A percentile compares a stretch with the other conserved stretches of the same genome.
Conservation (phyloP, 2,329 filamentous ascomycete species). For the Penicillium crustosum region DNA sequence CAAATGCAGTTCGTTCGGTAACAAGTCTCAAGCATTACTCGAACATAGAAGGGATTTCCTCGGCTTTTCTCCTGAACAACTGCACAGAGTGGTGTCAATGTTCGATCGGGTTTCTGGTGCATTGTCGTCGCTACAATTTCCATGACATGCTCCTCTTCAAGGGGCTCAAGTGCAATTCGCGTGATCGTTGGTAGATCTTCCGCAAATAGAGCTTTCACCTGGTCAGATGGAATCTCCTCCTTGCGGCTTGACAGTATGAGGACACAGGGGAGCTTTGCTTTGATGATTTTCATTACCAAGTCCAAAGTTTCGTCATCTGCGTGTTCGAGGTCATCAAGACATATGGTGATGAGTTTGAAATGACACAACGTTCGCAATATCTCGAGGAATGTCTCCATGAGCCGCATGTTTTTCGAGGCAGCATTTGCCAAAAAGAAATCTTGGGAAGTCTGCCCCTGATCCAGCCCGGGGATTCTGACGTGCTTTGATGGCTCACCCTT, state of each 20-base stretch:
- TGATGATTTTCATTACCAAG: conserved; percentile 76
- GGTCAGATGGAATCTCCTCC: conserved; percentile 59
- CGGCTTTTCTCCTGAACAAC: conserved; percentile 86
- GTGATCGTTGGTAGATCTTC: conserved; percentile 61
- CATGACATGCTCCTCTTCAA: conserved; percentile 76
- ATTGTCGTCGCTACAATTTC: conserved; percentile 81
- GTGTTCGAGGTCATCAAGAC: conserved; percentile 85
- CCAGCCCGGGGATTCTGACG: conserved; percentile 34
- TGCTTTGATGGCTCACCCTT: conserved; percentile 34
- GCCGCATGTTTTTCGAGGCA: conserved; percentile 58
- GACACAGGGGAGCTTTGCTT: conserved; percentile 75
- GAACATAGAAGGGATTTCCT: conserved; percentile 87
- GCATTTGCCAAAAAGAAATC: conserved; percentile 44
- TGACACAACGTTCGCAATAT: conserved; percentile 77
- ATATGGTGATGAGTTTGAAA: conserved; percentile 85
- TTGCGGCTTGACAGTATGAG: conserved; percentile 75
- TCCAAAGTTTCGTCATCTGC: conserved; percentile 86
- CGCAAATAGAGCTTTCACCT: conserved; percentile 43
- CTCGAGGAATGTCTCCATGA: conserved; percentile 87
- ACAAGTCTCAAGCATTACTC: conserved; percentile 85
- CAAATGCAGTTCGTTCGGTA: conserved; percentile 84
- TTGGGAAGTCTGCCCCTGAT: conserved; percentile 37
- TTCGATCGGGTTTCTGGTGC: conserved; percentile 66
- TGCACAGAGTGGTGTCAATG: conserved; percentile 73
- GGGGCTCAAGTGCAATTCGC: conserved; percentile 68